These are phyloP conservation scores for Neoascochyta sp. DNA, from an alignment of 2,329 filamentous ascomycete genomes.

Conservation along the genomic window DNA sequence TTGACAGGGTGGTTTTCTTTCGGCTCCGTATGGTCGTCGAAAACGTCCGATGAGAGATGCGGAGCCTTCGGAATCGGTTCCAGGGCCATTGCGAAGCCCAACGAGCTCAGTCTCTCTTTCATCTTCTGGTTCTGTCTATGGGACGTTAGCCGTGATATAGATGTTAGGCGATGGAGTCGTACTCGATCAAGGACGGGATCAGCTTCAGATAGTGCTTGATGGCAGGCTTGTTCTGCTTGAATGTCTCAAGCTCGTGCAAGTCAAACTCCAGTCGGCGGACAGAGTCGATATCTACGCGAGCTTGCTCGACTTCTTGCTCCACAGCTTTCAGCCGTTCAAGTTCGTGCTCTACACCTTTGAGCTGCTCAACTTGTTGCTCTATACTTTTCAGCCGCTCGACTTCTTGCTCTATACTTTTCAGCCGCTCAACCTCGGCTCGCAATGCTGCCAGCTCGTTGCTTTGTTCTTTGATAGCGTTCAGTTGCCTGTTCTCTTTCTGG, in stretches of 20 bases:
- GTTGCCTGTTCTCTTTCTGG: slow-evolving; percentile 18
- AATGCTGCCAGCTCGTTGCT: slow-evolving; percentile 6
- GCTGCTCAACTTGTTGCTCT: slow-evolving; percentile 17
- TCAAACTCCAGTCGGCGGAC: slow-evolving; percentile 14
- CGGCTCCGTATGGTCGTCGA: slow-evolving; percentile 10
- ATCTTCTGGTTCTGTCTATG: slow-evolving; percentile 29
- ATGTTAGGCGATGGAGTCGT: too few species aligned
- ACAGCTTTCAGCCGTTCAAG: slow-evolving; percentile 15
- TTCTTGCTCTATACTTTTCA: slow-evolving; percentile 14
- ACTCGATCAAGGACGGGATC: slow-evolving; percentile 28
- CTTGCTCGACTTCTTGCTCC: slow-evolving; percentile 16
- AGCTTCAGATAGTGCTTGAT: slow-evolving; percentile 28
- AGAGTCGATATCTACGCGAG: slow-evolving; percentile 2
- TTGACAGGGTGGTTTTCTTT: slow-evolving; percentile 2
- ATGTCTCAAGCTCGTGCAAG: slow-evolving; percentile 17
- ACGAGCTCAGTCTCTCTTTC: slow-evolving; percentile 22
- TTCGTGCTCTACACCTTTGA: slow-evolving; percentile 18
- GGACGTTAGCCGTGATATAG: too few species aligned
- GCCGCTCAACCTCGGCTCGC: slow-evolving; percentile 12
- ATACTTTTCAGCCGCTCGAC: slow-evolving; percentile 16
- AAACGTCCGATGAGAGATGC: slow-evolving; percentile 4
- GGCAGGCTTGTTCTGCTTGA: slow-evolving; percentile 19
- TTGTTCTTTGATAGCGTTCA: slow-evolving; percentile 9
- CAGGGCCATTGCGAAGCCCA: slow-evolving; percentile 27
- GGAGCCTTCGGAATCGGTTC: slow-evolving; percentile 26